phyloP scores from a whole-genome alignment of 2,329 filamentous ascomycete genomes.

The Aspergillus sp. region DNA sequence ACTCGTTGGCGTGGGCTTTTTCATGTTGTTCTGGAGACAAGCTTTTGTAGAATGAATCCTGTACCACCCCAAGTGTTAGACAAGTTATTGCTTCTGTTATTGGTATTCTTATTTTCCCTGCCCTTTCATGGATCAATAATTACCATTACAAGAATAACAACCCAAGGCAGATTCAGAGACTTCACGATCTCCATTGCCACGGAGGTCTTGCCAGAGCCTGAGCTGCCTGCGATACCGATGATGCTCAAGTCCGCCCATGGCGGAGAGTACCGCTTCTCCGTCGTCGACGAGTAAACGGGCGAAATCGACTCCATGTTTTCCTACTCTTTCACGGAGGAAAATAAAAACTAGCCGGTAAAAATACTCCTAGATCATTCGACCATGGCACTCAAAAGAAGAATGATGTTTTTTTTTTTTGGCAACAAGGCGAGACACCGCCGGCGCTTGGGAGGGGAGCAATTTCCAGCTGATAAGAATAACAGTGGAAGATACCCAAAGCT shows the following conservation, averaged over 20 bases:
- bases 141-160: constrained; percentile 96
- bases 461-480: constrained; percentile 1
- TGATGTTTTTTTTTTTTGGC: background rate
- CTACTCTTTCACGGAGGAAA: constrained; percentile 1
- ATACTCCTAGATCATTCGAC: constrained; percentile 1
- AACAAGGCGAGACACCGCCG: too few relatives aligned
- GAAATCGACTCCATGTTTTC: constrained; percentile 32
- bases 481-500: background rate
- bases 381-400: constrained; percentile 2
- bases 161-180: constrained; percentile 90
- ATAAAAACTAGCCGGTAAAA: constrained; percentile 2
- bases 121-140: constrained; percentile 12
- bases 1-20: constrained; percentile 82
- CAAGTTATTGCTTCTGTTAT: background rate
- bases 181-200: constrained; percentile 87
- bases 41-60: constrained; percentile 98
- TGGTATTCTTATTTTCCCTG: constrained; percentile 6
- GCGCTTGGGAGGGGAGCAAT: too few relatives aligned
- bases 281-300: constrained; percentile 30
- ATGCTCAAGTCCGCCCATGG: constrained; percentile 97
- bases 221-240: constrained; percentile 92
- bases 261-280: constrained; percentile 72
- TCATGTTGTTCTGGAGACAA: constrained; percentile 73
- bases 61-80: constrained; percentile 15
- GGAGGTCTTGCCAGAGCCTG: constrained; percentile 92